A percentile compares a stretch with the other conserved stretches of the same genome.
These are phyloP conservation scores for Fusarium pseudocircinatum DNA, from an alignment of 2,329 filamentous ascomycete species.

Conservation along the genomic window DNA sequence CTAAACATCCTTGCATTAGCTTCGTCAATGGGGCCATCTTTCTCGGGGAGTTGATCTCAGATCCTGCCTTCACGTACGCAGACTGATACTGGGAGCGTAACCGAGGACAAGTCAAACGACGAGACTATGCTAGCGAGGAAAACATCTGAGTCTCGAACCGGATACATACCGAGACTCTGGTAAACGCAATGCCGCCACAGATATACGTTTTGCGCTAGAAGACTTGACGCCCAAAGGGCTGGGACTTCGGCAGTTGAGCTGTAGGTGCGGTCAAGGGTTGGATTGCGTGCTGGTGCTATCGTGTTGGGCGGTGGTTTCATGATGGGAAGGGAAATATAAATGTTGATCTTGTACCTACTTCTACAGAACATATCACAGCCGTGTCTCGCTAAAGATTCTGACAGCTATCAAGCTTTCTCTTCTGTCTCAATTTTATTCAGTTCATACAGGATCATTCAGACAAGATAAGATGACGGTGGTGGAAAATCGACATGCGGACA, in stretches of 20 bases:
- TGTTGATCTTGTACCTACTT: slow-evolving; percentile 14
- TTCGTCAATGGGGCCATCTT: background rate
- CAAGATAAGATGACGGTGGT: slow-evolving; percentile 24
- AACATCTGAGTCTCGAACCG: background rate
- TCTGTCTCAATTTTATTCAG: background rate
- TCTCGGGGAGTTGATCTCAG: slow-evolving; percentile 11
- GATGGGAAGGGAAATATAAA: slow-evolving; percentile 32
- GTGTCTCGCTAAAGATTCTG: background rate
- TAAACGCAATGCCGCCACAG: slow-evolving; percentile 19
- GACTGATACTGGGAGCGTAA: background rate
- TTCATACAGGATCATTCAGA: background rate
- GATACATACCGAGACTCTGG: background rate
- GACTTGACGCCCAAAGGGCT: background rate
- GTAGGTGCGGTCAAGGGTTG: slow-evolving; percentile 2
- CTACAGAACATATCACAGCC: background rate
- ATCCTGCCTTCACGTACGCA: background rate
- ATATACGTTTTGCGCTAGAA: slow-evolving; percentile 23
- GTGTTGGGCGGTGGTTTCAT: background rate
- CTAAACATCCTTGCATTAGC: background rate
- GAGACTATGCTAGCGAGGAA: background rate
- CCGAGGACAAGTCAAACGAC: background rate
- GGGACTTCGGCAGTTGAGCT: slow-evolving; percentile 12
- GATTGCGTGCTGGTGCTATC: slow-evolving; percentile 25
- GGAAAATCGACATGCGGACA: slow-evolving; percentile 35
- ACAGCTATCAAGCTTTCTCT: background rate